A percentile compares a stretch with the other conserved stretches of the same genome.
Conservation (phyloP, 2,329 filamentous ascomycete species). For the Pyricularia sp. region DNA sequence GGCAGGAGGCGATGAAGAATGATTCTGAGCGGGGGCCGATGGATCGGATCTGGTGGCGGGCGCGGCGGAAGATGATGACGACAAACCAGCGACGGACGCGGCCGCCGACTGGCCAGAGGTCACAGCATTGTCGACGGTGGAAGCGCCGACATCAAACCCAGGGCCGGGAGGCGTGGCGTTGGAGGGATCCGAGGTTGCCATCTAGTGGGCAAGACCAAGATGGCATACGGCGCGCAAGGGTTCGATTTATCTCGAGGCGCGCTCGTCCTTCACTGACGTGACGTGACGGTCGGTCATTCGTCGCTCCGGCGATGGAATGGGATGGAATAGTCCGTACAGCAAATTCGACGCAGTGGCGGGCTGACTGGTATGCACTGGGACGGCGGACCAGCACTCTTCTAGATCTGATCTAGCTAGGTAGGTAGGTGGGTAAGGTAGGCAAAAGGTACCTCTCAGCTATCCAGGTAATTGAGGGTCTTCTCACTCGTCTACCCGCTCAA, state of each 20-base stretch:
- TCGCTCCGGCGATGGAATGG: background rate
- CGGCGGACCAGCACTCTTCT: background rate
- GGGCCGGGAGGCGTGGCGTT: conserved; percentile 16
- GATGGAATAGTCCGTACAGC: background rate
- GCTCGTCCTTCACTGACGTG: background rate
- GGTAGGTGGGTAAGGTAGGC: too few species aligned
- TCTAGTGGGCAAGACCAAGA: conserved; percentile 12
- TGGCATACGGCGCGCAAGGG: background rate
- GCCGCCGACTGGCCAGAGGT: conserved; percentile 18
- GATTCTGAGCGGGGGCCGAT: conserved; percentile 1
- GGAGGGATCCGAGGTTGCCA: conserved; percentile 33
- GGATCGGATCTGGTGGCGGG: conserved; percentile 8
- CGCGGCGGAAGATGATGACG: conserved; percentile 18
- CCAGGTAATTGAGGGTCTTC: background rate
- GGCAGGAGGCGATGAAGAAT: background rate
- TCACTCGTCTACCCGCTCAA: background rate
- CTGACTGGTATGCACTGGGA: background rate
- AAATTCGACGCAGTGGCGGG: background rate
- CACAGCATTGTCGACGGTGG: conserved; percentile 10
- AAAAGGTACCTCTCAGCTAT: background rate
- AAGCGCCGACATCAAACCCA: conserved; percentile 2
- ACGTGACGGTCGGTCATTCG: background rate
- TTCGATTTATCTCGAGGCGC: background rate
- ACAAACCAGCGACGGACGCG: conserved; percentile 11
- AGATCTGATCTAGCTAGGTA: background rate